A percentile compares a stretch with the other conserved stretches of the same genome.
Evolutionary conservation across 148 eudicot genomes (phyloP).

Genomic region (Silene latifolia): DNA sequence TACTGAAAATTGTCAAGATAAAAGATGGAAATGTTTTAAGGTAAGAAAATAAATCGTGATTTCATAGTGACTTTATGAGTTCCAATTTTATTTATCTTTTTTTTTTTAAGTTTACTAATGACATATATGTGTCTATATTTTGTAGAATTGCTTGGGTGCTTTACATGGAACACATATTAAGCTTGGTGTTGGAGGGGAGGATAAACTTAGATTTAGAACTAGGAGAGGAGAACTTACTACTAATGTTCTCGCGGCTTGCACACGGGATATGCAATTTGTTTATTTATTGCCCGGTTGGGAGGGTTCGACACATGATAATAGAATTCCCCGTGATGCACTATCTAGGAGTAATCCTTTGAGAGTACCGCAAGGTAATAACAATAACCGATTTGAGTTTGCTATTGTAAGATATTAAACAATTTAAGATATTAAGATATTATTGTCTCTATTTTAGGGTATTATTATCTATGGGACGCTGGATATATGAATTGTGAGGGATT

Average conservation of each 20-base stretch:
- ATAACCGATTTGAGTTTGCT: too few relatives aligned
- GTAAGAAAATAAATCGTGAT: background rate
- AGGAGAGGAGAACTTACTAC: too few relatives aligned
- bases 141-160: too few relatives aligned
- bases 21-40: slow-evolving; percentile 8
- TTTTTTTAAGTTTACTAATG: background rate
- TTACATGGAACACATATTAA: too few relatives aligned
- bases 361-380: slow-evolving; percentile 15
- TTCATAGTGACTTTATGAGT: background rate
- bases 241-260: slow-evolving; percentile 7
- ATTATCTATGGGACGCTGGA: slow-evolving; percentile 7
- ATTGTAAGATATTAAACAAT: background rate
- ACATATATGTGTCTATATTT: too few relatives aligned
- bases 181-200: too few relatives aligned
- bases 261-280: slow-evolving; percentile 11
- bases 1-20: slow-evolving; percentile 4
- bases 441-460: background rate
- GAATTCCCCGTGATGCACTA: background rate
- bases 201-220: too few relatives aligned
- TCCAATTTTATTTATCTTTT: too few relatives aligned
- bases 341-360: slow-evolving; percentile 2
- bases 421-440: background rate
- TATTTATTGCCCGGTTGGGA: slow-evolving; percentile 4
- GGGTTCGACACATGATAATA: slow-evolving; percentile 17
- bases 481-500: slow-evolving; percentile 19